Evolutionary conservation across 1,284 basidiomycete species (phyloP).

Genomic region (Cutaneotrichosporon cavernicola): DNA sequence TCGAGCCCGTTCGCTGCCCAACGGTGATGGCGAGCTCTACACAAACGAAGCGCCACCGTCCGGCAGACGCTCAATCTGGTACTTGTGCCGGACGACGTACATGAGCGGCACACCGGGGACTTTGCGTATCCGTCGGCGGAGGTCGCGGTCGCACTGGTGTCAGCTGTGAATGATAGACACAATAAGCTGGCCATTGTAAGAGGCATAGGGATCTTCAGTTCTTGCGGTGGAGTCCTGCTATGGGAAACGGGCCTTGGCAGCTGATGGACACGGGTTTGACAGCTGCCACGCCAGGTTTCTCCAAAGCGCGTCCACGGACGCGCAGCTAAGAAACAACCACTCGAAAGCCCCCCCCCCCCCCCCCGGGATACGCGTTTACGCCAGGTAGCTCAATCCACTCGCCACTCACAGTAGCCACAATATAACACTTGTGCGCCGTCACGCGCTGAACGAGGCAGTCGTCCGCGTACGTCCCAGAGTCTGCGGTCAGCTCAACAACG

Average conservation of each 20-base stretch:
- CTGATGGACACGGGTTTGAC: no score
- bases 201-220: no score
- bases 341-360: no score
- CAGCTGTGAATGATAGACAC: slow-evolving; percentile 1
- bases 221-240: no score
- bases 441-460: slow-evolving; percentile 97
- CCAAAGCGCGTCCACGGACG: no score
- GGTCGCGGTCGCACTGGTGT: slow-evolving; percentile 78
- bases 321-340: no score
- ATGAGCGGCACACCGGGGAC: slow-evolving; percentile 91
- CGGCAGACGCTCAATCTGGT: slow-evolving; percentile 88
- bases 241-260: no score
- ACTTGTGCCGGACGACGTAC: slow-evolving; percentile 88
- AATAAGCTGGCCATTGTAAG: no score
- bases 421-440: slow-evolving; percentile 90
- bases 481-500: slow-evolving; percentile 24
- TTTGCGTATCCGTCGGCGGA: slow-evolving; percentile 86
- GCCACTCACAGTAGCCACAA: slow-evolving; percentile 75
- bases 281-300: no score
- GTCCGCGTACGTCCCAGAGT: slow-evolving; percentile 95
- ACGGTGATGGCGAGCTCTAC: slow-evolving; percentile 8
- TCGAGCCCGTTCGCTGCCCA: no score
- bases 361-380: not conserved
- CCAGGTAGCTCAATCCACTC: not conserved
- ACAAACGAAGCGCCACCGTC: slow-evolving; percentile 56